phyloP scores from a whole-genome alignment of 495 filamentous ascomycete genomes.

The Pyronema omphalodes region DNA sequence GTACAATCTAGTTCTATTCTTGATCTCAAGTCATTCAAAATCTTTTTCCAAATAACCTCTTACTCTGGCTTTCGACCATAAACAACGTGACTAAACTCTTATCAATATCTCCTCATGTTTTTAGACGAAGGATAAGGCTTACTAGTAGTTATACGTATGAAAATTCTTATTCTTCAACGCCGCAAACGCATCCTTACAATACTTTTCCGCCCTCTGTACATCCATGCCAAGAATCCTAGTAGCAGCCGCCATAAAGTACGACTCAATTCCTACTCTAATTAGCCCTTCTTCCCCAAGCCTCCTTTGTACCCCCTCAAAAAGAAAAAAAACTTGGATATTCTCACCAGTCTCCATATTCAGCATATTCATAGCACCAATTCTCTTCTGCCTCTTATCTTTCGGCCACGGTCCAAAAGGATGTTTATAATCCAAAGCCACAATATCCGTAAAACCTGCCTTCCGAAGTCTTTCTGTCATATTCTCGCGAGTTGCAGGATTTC shows the following conservation, averaged over 20 bases:
- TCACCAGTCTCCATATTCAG: not conserved
- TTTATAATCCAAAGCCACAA: slow-evolving; percentile 2
- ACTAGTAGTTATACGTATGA: slow-evolving; percentile 3
- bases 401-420: slow-evolving; percentile 32
- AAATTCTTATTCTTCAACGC: slow-evolving; percentile 2
- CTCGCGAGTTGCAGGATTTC: not conserved
- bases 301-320: too few relatives aligned
- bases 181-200: slow-evolving; percentile 4
- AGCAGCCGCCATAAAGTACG: slow-evolving; percentile 6
- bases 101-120: not conserved
- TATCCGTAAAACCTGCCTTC: slow-evolving; percentile 4
- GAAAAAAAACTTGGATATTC: too few relatives aligned
- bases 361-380: slow-evolving; percentile 24
- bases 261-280: not conserved
- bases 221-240: slow-evolving; percentile 7
- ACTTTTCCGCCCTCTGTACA: slow-evolving; percentile 13
- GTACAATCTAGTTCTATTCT: too few relatives aligned
- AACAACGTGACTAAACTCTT: not conserved
- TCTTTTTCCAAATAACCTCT: too few relatives aligned
- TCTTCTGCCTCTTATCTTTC: slow-evolving; percentile 31
- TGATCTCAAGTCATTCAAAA: too few relatives aligned
- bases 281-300: too few relatives aligned
- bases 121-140: not conserved
- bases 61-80: not conserved
- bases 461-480: not conserved